Conservation (phyloP, 2,329 filamentous ascomycete genomes). For the Exophiala sideris region DNA sequence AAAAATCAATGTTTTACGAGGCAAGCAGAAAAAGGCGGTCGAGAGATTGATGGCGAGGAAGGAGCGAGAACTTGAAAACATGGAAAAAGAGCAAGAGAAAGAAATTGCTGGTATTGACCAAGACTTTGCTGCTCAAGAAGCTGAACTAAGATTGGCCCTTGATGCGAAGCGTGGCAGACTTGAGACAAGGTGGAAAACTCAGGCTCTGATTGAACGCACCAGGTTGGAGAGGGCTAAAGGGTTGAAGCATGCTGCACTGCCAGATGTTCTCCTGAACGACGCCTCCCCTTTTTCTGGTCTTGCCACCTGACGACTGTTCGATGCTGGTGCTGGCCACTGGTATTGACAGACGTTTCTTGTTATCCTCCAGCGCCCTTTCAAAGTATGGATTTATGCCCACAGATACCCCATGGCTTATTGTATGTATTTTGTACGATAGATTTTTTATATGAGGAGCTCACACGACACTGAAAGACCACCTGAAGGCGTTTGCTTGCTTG, state of each 20-base stretch:
- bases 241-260: slow-evolving; percentile 38
- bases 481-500: too few relatives aligned
- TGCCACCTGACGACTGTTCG: neutral
- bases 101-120: slow-evolving; percentile 35
- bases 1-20: slow-evolving; percentile 46
- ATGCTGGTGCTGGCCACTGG: neutral
- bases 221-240: slow-evolving; percentile 38
- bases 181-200: slow-evolving; percentile 40
- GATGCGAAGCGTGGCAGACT: slow-evolving; percentile 36
- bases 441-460: too few relatives aligned
- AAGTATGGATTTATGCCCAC: neutral
- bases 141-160: slow-evolving; percentile 32
- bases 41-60: slow-evolving; percentile 39
- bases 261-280: slow-evolving; percentile 28
- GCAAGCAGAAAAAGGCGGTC: slow-evolving; percentile 42
- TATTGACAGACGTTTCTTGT: neutral
- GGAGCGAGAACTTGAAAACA: slow-evolving; percentile 37
- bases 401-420: neutral
- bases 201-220: slow-evolving; percentile 41
- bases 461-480: too few relatives aligned
- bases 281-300: slow-evolving; percentile 1
- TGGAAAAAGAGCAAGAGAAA: slow-evolving; percentile 35
- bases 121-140: slow-evolving; percentile 30
- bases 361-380: neutral
- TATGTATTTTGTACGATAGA: too few relatives aligned